Conservation (phyloP, 2,329 filamentous ascomycete genomes). For the Helotiales sp. region DNA sequence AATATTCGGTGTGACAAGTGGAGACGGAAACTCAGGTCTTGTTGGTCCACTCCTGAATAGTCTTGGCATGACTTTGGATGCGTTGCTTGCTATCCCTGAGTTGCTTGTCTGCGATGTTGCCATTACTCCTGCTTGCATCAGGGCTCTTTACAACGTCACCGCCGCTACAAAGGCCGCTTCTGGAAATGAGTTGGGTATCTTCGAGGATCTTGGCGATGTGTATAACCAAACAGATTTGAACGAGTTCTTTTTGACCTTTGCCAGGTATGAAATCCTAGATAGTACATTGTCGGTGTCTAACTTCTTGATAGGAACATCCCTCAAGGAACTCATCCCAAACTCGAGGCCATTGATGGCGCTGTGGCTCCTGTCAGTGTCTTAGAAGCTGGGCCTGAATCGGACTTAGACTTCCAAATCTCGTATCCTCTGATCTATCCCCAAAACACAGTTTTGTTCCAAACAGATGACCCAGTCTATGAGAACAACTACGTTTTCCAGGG, state of each 20-base stretch:
- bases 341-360: slow-evolving; percentile 42
- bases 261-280: slow-evolving; percentile 36
- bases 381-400: slow-evolving; percentile 33
- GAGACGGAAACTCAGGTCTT: slow-evolving; percentile 5
- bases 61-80: slow-evolving; percentile 7
- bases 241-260: slow-evolving; percentile 35
- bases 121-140: slow-evolving; percentile 44
- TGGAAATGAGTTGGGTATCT: slow-evolving; percentile 44
- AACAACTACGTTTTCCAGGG: slow-evolving; percentile 39
- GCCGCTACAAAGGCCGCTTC: slow-evolving; percentile 9
- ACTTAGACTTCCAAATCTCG: slow-evolving; percentile 38
- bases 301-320: slow-evolving; percentile 34
- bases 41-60: slow-evolving; percentile 5
- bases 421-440: slow-evolving; percentile 42
- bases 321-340: slow-evolving; percentile 39
- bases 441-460: slow-evolving; percentile 39
- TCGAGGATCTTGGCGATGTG: slow-evolving; percentile 53
- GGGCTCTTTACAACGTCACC: slow-evolving; percentile 38
- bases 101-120: slow-evolving; percentile 31
- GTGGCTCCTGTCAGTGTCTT: slow-evolving; percentile 34
- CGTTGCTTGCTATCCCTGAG: slow-evolving; percentile 12
- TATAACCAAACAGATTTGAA: slow-evolving; percentile 51
- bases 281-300: slow-evolving; percentile 26
- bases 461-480: slow-evolving; percentile 42
- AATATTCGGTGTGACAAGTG: slow-evolving; percentile 20